phyloP scores from a whole-genome alignment of 306 rosid genomes.

The Cucurbita moschata region DNA sequence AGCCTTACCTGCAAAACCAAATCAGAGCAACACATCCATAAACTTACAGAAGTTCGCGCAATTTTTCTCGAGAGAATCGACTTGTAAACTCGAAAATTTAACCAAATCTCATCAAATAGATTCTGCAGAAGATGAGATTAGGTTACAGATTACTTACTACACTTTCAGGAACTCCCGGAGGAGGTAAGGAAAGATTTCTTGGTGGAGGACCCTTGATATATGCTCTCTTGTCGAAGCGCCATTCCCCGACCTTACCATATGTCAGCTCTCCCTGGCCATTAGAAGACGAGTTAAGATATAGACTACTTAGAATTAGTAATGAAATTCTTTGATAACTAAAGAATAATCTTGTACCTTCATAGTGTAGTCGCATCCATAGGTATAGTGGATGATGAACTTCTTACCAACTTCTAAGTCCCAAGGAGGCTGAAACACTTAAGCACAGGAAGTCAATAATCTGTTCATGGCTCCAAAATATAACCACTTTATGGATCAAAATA shows the following conservation, averaged over 20 bases:
- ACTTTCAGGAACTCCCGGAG: constrained; percentile 87
- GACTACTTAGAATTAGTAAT: background rate
- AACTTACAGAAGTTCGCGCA: background rate
- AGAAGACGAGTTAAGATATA: background rate
- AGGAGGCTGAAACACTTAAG: constrained; percentile 63
- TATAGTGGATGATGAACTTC: constrained; percentile 63
- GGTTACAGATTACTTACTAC: constrained; percentile 44
- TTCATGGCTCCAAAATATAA: background rate
- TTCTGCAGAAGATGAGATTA: background rate
- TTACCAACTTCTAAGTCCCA: constrained; percentile 53
- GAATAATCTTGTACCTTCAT: constrained; percentile 27
- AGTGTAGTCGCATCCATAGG: constrained; percentile 78
- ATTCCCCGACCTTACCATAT: constrained; percentile 74
- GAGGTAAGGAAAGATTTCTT: constrained; percentile 64
- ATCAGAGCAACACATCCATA: background rate
- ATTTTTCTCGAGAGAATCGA: background rate
- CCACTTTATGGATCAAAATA: background rate
- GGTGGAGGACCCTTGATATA: constrained; percentile 78
- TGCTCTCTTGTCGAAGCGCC: constrained; percentile 94
- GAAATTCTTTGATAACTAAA: background rate
- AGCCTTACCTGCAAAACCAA: constrained; percentile 36
- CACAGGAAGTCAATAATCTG: constrained; percentile 8
- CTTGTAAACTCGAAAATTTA: background rate
- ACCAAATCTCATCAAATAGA: background rate
- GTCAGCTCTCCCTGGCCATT: constrained; percentile 52